These are phyloP conservation scores for Parmelia sp. DNA, from an alignment of 495 filamentous ascomycete species.

Conservation along the genomic window DNA sequence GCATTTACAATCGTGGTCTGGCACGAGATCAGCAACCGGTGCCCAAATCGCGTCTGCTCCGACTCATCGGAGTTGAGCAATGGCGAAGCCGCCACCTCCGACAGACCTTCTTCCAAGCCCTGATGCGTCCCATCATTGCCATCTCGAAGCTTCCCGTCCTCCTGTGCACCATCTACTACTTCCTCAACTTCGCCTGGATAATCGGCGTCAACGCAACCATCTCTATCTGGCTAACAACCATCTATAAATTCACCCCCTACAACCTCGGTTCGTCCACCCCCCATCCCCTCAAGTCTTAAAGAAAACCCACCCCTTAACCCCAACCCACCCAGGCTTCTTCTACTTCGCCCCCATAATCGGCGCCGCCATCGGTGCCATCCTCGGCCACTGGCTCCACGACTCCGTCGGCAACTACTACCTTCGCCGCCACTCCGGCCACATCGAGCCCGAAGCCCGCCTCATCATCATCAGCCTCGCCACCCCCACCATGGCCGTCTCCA, in stretches of 20 bases:
- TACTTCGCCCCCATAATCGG: constrained; percentile 56
- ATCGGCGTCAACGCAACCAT: constrained; percentile 59
- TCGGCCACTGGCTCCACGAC: constrained; percentile 58
- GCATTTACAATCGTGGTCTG: constrained; percentile 52
- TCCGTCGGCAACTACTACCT: constrained; percentile 43
- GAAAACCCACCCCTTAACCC: background rate
- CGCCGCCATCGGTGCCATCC: constrained; percentile 45
- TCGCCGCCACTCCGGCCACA: constrained; percentile 43
- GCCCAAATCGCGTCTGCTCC: constrained; percentile 33
- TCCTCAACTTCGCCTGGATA: constrained; percentile 55
- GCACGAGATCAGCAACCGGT: constrained; percentile 40
- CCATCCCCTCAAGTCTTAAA: too few species aligned
- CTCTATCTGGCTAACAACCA: constrained; percentile 46
- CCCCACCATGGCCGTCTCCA: constrained; percentile 44
- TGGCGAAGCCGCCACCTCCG: constrained; percentile 35
- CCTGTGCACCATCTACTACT: constrained; percentile 47
- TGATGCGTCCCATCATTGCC: constrained; percentile 40
- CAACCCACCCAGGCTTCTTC: constrained; percentile 38
- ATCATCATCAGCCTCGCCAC: constrained; percentile 44
- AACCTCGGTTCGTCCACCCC: constrained; percentile 38
- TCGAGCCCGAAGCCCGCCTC: constrained; percentile 56
- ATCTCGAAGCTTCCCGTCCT: constrained; percentile 48
- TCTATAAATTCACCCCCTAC: constrained; percentile 50
- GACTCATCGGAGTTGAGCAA: constrained; percentile 45
- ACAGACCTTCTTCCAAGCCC: constrained; percentile 42